These are phyloP conservation scores for Oryza brachyantha DNA, from an alignment of 176 grass and related monocot genomes.

Conservation along the genomic window DNA sequence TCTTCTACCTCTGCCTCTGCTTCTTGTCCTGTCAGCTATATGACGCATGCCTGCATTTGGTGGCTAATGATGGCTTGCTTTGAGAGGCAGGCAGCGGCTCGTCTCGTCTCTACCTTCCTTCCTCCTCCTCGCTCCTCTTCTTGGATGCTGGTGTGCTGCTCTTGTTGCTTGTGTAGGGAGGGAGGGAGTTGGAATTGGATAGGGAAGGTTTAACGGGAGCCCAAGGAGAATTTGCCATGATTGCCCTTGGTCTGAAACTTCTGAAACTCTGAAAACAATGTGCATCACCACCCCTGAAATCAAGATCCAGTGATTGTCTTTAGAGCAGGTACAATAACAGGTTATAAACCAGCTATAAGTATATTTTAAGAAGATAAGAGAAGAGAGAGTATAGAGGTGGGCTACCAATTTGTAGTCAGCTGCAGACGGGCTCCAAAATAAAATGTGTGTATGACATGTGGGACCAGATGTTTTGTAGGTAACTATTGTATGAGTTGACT, in stretches of 20 bases:
- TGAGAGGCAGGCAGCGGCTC: constrained; percentile 31
- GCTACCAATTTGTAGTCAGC: no score
- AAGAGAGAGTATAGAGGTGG: no score
- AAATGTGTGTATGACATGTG: no score
- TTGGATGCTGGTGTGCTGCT: constrained; percentile 60
- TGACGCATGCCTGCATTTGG: constrained; percentile 61
- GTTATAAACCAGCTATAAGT: no score
- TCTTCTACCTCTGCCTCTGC: no score
- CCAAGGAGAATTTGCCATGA: not conserved
- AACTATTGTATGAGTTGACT: no score
- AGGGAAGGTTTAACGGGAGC: constrained; percentile 71
- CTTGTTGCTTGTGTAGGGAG: constrained; percentile 61
- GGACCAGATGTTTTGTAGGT: no score
- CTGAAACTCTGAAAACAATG: constrained; percentile 25
- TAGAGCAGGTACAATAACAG: no score
- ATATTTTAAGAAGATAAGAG: no score
- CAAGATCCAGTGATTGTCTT: not conserved
- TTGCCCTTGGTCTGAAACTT: constrained; percentile 39
- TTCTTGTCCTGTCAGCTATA: constrained; percentile 43
- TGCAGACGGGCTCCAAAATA: no score
- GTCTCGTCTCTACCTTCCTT: constrained; percentile 21
- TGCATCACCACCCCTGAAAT: not conserved
- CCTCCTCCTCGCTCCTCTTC: constrained; percentile 30
- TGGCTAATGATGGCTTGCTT: constrained; percentile 41
- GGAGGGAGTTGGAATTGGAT: constrained; percentile 41